These are phyloP conservation scores for Microdochium bolleyi DNA, from an alignment of 2,329 filamentous ascomycete species.

Conservation along the genomic window DNA sequence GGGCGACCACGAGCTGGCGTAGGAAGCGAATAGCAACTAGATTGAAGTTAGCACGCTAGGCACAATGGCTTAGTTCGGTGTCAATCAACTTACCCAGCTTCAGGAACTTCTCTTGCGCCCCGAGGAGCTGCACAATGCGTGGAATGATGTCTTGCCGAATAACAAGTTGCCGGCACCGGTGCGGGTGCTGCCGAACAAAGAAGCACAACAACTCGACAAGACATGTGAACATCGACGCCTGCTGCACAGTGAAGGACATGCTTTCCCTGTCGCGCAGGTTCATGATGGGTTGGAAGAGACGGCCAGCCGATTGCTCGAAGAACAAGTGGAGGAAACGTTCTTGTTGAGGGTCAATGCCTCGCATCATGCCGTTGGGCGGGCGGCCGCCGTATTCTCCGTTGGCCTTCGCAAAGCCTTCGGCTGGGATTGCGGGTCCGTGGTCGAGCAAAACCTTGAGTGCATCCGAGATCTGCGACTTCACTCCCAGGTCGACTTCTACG, in stretches of 20 bases:
- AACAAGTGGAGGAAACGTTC: slow-evolving; percentile 82
- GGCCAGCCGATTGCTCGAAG: slow-evolving; percentile 79
- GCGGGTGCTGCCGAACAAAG: slow-evolving; percentile 83
- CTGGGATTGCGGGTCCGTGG: slow-evolving; percentile 41
- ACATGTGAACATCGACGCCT: slow-evolving; percentile 86
- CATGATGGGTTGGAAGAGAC: slow-evolving; percentile 80
- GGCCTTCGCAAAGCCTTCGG: slow-evolving; percentile 53
- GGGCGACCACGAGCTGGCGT: slow-evolving; percentile 73
- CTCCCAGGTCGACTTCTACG: slow-evolving; percentile 84
- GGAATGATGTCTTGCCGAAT: slow-evolving; percentile 69
- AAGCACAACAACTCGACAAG: slow-evolving; percentile 90
- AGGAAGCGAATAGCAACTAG: slow-evolving; percentile 88
- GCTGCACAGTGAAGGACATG: slow-evolving; percentile 67
- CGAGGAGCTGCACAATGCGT: slow-evolving; percentile 74
- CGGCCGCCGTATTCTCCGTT: slow-evolving; percentile 64
- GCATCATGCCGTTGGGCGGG: slow-evolving; percentile 37
- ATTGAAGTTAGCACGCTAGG: slow-evolving; percentile 10
- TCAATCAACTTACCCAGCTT: slow-evolving; percentile 61
- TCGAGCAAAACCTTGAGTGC: slow-evolving; percentile 91
- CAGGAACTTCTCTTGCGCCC: slow-evolving; percentile 81
- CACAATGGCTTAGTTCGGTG: slow-evolving; percentile 6
- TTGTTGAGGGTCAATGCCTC: slow-evolving; percentile 60
- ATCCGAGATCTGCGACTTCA: slow-evolving; percentile 93
- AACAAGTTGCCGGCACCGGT: slow-evolving; percentile 83
- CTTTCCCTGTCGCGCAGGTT: slow-evolving; percentile 65